Conservation (phyloP, 2,329 filamentous ascomycete species). For the Zymoseptoria brevis region DNA sequence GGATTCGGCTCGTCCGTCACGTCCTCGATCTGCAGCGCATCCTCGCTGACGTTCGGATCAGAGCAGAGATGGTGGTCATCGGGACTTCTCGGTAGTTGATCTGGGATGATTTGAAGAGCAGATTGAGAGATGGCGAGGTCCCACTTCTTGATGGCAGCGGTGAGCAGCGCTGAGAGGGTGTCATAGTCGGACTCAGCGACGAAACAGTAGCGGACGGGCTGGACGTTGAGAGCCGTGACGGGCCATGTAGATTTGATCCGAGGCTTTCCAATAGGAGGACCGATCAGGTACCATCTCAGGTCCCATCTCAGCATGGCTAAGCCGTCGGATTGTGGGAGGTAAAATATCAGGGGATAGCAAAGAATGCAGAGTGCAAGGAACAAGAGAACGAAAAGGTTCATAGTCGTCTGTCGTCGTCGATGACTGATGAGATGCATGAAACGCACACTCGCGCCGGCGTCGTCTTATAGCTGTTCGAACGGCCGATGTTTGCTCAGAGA, state of each 20-base stretch:
- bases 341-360: not conserved
- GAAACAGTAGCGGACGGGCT: not conserved
- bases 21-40: not conserved
- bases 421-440: not conserved
- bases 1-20: not conserved
- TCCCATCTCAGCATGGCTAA: not conserved
- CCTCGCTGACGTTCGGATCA: not conserved
- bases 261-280: not conserved
- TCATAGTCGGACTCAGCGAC: not conserved
- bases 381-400: not conserved
- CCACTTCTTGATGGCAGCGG: not conserved
- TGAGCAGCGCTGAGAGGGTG: not conserved
- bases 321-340: not conserved
- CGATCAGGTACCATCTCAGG: not conserved
- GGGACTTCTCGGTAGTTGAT: not conserved
- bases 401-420: not conserved
- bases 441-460: not conserved
- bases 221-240: not conserved
- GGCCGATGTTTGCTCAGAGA: not conserved
- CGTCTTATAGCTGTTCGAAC: not conserved
- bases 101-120: not conserved
- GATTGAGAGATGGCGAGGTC: not conserved
- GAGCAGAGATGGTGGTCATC: not conserved
- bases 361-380: not conserved
- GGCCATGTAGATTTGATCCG: not conserved